These are phyloP conservation scores for Talinum fruticosum DNA, from an alignment of 148 eudicot species.

Conservation along the genomic window DNA sequence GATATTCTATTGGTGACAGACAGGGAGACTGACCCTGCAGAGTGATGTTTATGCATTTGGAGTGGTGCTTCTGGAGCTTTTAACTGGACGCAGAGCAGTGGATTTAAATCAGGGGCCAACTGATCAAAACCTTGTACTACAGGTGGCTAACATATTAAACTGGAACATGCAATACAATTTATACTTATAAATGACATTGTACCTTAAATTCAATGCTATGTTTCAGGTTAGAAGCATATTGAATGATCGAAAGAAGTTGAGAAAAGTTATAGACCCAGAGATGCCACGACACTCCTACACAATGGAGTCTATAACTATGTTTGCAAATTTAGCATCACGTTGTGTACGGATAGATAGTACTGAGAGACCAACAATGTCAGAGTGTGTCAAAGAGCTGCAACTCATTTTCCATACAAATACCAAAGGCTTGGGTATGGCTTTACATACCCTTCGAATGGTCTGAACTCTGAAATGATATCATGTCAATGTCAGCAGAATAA, in stretches of 20 bases:
- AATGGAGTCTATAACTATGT: slow-evolving; percentile 75
- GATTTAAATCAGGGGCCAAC: slow-evolving; percentile 88
- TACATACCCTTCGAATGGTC: slow-evolving; percentile 73
- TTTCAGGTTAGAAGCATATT: slow-evolving; percentile 70
- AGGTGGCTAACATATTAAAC: slow-evolving; percentile 39
- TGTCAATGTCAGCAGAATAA: slow-evolving; percentile 1
- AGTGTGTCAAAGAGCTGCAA: slow-evolving; percentile 81
- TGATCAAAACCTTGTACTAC: slow-evolving; percentile 88
- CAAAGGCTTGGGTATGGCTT: slow-evolving; percentile 76
- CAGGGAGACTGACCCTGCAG: slow-evolving; percentile 93
- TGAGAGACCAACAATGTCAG: slow-evolving; percentile 85
- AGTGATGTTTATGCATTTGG: slow-evolving; percentile 98
- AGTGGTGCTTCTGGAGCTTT: slow-evolving; percentile 91
- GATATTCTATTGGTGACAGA: slow-evolving; percentile 50
- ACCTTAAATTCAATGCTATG: neutral
- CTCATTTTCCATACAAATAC: slow-evolving; percentile 58
- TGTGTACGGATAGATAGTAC: slow-evolving; percentile 72
- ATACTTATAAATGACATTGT: neutral
- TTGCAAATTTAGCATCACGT: slow-evolving; percentile 85
- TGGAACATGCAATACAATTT: neutral
- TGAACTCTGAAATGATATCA: slow-evolving; percentile 23
- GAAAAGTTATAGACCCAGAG: slow-evolving; percentile 78
- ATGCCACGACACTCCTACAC: slow-evolving; percentile 77
- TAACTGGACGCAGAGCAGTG: slow-evolving; percentile 87
- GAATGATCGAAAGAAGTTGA: slow-evolving; percentile 68